phyloP scores from a whole-genome alignment of 1,284 basidiomycete genomes.

The Fomitopsis betulina region DNA sequence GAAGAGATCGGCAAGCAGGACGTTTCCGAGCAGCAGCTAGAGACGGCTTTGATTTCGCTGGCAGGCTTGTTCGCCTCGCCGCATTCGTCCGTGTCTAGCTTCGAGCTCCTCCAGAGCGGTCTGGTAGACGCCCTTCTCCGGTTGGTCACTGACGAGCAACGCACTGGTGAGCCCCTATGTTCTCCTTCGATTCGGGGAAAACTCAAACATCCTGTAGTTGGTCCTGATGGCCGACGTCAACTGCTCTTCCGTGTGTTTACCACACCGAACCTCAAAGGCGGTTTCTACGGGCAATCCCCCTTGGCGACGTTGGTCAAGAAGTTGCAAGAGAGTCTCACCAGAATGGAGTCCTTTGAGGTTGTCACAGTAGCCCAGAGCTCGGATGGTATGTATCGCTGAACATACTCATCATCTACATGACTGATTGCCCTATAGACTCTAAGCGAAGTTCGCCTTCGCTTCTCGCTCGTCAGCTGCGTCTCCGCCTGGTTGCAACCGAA shows the following conservation, averaged over 20 bases:
- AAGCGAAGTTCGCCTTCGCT: constrained; percentile 83
- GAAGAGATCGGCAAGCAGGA: constrained; percentile 50
- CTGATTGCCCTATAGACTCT: constrained; percentile 50
- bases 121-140: constrained; percentile 84
- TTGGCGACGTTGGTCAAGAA: constrained; percentile 88
- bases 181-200: constrained; percentile 4
- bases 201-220: constrained; percentile 37
- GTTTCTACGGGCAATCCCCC: constrained; percentile 49
- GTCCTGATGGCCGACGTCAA: constrained; percentile 56
- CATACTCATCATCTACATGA: background rate
- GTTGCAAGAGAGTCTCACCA: constrained; percentile 87
- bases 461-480: constrained; percentile 82
- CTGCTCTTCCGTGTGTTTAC: constrained; percentile 75
- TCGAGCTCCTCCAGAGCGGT: constrained; percentile 92
- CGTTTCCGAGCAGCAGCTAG: constrained; percentile 62
- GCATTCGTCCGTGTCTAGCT: constrained; percentile 85
- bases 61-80: constrained; percentile 78
- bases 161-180: constrained; percentile 39
- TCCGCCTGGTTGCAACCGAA: constrained; percentile 84
- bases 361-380: constrained; percentile 76
- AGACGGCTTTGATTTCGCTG: constrained; percentile 64
- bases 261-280: constrained; percentile 43
- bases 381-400: constrained; percentile 51
- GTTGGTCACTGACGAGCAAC: constrained; percentile 71
- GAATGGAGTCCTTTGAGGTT: constrained; percentile 94